Percentiles rank a stretch among this genome's conserved stretches.
These are phyloP conservation scores for Rutstroemia sp. DNA, from an alignment of 2,329 filamentous ascomycete species.

Conservation along the genomic window DNA sequence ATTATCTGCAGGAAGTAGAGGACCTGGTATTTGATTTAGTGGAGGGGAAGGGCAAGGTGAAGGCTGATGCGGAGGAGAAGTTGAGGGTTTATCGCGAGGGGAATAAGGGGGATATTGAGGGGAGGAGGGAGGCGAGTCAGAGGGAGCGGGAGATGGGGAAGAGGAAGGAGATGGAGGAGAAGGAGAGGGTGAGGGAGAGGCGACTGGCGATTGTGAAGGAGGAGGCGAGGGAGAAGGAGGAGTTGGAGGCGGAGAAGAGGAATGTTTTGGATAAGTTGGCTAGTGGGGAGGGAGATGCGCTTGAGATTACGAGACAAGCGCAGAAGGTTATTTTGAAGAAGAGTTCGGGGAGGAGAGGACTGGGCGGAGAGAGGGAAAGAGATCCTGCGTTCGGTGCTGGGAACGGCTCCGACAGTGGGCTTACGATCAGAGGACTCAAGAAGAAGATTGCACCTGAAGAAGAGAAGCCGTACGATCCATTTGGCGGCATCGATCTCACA, in stretches of 20 bases:
- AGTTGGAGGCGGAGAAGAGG: constrained; percentile 54
- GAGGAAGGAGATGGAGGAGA: constrained; percentile 54
- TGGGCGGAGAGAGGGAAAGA: constrained; percentile 18
- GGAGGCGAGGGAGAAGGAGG: constrained; percentile 62
- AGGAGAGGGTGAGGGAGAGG: constrained; percentile 56
- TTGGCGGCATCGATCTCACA: constrained; percentile 64
- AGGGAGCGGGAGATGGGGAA: constrained; percentile 48
- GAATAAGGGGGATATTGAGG: constrained; percentile 62
- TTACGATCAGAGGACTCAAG: constrained; percentile 76
- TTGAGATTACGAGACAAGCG: constrained; percentile 46
- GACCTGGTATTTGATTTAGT: constrained; percentile 85
- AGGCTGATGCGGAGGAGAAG: constrained; percentile 37
- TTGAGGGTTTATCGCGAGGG: constrained; percentile 66
- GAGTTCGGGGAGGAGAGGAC: constrained; percentile 48
- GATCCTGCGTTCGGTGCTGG: constrained; percentile 14
- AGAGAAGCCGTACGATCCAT: constrained; percentile 80
- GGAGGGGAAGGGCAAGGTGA: constrained; percentile 53
- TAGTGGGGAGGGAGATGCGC: constrained; percentile 52
- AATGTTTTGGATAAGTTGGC: constrained; percentile 66
- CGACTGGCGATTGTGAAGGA: constrained; percentile 58
- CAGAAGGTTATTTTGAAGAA: constrained; percentile 64
- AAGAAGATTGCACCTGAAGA: constrained; percentile 51
- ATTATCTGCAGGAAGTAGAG: constrained; percentile 92
- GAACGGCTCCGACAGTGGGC: constrained; percentile 21
- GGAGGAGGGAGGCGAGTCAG: constrained; percentile 46